Evolutionary conservation across 2,329 filamentous ascomycete genomes (phyloP).

Genomic region (Ceratocystis destructans): DNA sequence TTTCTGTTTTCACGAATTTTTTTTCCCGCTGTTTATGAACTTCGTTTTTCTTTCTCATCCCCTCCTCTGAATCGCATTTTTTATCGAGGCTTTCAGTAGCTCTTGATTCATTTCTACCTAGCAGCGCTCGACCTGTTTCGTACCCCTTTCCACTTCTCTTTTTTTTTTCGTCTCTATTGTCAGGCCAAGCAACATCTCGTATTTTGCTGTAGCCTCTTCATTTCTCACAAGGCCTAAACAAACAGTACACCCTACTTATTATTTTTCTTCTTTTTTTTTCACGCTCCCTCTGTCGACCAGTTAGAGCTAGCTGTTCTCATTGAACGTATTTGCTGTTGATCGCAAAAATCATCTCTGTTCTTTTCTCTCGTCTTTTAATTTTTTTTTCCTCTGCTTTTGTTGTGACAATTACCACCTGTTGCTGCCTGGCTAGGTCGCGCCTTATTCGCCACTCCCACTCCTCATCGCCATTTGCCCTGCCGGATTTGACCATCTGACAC

Average conservation of each 20-base stretch:
- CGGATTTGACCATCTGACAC: constrained; percentile 11
- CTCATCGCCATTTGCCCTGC: constrained; percentile 10
- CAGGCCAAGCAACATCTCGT: constrained; percentile 8
- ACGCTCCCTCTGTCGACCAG: constrained; percentile 6
- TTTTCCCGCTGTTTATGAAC: constrained; percentile 3
- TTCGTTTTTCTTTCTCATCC: constrained; percentile 10
- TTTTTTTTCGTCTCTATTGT: neutral
- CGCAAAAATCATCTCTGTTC: constrained; percentile 4
- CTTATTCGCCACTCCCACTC: constrained; percentile 15
- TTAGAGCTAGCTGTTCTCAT: neutral
- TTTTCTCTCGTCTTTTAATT: constrained; percentile 6
- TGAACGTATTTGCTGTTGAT: neutral
- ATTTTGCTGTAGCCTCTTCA: constrained; percentile 15
- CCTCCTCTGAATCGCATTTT: neutral
- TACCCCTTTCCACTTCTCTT: neutral
- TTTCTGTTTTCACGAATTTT: neutral
- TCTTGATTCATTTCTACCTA: constrained; percentile 15
- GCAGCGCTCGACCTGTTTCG: constrained; percentile 11
- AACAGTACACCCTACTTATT: constrained; percentile 1
- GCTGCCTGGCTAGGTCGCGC: constrained; percentile 15
- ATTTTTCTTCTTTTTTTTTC: constrained; percentile 5
- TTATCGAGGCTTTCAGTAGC: constrained; percentile 18
- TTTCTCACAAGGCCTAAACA: constrained; percentile 9
- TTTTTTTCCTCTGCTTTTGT: constrained; percentile 2
- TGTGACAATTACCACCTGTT: constrained; percentile 4